These are phyloP conservation scores for Phytomonas sp. DNA, from an alignment of 208 protist species.

Conservation along the genomic window DNA sequence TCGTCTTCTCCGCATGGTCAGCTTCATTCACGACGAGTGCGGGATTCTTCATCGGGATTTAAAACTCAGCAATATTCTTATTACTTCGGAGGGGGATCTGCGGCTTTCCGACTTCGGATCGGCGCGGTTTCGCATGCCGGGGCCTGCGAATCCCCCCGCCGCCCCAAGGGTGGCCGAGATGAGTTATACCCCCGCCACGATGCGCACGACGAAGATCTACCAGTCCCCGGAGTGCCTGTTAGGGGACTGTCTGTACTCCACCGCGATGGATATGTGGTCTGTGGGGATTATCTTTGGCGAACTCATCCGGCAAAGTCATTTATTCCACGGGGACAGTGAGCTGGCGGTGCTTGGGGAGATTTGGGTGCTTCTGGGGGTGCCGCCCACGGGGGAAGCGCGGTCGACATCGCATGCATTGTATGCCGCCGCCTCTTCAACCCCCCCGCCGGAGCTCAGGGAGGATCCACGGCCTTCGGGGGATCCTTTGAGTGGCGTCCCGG, in stretches of 20 bases:
- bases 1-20: constrained; percentile 48
- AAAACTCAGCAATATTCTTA: constrained; percentile 85
- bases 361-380: constrained; percentile 62
- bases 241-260: constrained; percentile 43
- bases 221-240: constrained; percentile 72
- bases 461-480: background rate
- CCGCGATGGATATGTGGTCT: constrained; percentile 78
- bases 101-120: constrained; percentile 86
- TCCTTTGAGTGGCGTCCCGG: background rate
- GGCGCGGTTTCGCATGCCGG: constrained; percentile 38
- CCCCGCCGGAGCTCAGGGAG: background rate
- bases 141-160: background rate
- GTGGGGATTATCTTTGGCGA: constrained; percentile 83
- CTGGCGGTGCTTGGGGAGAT: constrained; percentile 73
- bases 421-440: background rate
- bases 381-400: background rate
- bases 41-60: constrained; percentile 79
- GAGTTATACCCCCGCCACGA: constrained; percentile 51
- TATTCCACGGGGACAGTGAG: constrained; percentile 61
- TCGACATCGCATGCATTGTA: background rate
- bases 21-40: constrained; percentile 67
- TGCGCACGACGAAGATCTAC: constrained; percentile 85
- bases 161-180: background rate
- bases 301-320: constrained; percentile 63
- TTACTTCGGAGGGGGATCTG: constrained; percentile 47